phyloP scores from a whole-genome alignment of 345 rosid genomes.

The Tarenaya hassleriana region DNA sequence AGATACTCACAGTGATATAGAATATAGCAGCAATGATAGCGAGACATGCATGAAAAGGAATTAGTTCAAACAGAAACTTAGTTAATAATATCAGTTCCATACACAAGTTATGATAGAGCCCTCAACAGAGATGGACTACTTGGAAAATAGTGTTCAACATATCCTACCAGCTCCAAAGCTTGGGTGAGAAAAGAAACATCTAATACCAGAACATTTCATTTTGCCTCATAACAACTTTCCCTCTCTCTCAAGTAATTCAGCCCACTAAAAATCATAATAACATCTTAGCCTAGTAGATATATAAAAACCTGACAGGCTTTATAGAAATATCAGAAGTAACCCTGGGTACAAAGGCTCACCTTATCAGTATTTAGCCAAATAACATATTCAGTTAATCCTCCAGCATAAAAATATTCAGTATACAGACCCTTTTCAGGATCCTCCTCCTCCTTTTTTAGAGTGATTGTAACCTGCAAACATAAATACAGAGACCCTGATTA shows the following conservation, averaged over 20 bases:
- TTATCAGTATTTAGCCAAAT: conserved; percentile 85
- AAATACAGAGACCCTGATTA: conserved; percentile 10
- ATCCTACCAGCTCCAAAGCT: conserved; percentile 17
- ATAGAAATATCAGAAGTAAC: conserved; percentile 3
- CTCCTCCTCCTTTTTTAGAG: conserved; percentile 48
- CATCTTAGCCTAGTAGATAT: conserved; percentile 1
- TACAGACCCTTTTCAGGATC: conserved; percentile 55
- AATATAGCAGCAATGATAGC: background rate
- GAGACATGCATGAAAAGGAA: background rate
- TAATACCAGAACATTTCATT: conserved; percentile 1
- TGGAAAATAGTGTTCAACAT: conserved; percentile 11
- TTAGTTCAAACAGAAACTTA: no score
- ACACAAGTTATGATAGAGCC: conserved; percentile 5
- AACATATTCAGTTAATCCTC: conserved; percentile 90
- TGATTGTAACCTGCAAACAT: conserved; percentile 60
- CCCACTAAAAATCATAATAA: background rate
- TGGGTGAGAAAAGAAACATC: no score
- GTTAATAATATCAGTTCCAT: background rate
- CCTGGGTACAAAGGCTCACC: conserved; percentile 34
- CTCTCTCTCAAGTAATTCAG: no score
- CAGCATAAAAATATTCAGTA: conserved; percentile 69
- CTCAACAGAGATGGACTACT: conserved; percentile 3
- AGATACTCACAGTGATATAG: background rate
- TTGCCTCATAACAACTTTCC: background rate
- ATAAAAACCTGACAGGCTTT: conserved; percentile 4